phyloP scores from a whole-genome alignment of 768 basidiomycete species.

The Serpula lacrymans region DNA sequence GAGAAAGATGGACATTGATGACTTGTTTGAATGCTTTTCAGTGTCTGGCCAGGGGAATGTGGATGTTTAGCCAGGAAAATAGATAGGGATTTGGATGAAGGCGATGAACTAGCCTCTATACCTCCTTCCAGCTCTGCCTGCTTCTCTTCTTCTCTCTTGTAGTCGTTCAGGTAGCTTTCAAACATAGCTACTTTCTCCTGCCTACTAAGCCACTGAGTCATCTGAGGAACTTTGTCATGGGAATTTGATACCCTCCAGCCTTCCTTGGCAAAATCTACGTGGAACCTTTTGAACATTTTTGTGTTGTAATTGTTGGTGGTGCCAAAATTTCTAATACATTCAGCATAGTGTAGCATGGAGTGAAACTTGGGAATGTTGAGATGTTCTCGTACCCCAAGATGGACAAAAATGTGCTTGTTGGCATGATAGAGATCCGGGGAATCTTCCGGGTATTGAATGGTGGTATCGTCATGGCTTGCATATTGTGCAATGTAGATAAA shows the following conservation, averaged over 20 bases:
- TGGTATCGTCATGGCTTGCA: slow-evolving; percentile 24
- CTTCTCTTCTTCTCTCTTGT: no score
- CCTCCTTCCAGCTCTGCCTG: no score
- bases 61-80: no score
- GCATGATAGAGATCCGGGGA: slow-evolving; percentile 9
- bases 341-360: slow-evolving; percentile 3
- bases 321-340: slow-evolving; percentile 11
- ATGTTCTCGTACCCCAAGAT: slow-evolving; percentile 8
- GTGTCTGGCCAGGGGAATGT: no score
- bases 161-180: no score
- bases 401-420: slow-evolving; percentile 11
- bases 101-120: no score
- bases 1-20: no score
- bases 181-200: no score
- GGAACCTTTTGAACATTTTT: slow-evolving; percentile 19
- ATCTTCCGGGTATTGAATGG: slow-evolving; percentile 20
- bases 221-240: slow-evolving; percentile 23
- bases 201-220: slow-evolving; percentile 12
- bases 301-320: slow-evolving; percentile 21
- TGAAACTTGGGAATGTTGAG: slow-evolving; percentile 10
- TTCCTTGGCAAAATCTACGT: slow-evolving; percentile 21
- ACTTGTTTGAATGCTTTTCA: no score
- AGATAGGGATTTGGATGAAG: no score
- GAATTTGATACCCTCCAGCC: no score
- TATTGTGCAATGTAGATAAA: slow-evolving; percentile 37